Evolutionary conservation across 129 eudicot genomes (phyloP).

Genomic region (Calendula officinalis): DNA sequence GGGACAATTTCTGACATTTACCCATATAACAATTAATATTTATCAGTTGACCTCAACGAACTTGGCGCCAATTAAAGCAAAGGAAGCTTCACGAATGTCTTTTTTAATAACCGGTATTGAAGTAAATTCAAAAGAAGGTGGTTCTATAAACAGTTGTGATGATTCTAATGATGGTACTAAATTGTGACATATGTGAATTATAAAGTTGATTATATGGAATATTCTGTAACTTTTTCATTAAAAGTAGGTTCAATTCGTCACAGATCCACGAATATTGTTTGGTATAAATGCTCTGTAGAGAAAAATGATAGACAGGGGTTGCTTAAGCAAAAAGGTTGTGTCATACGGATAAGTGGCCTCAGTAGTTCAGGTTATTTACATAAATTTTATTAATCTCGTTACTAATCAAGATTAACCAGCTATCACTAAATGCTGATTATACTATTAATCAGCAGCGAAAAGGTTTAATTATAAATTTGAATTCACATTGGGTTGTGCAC

Average conservation of each 20-base stretch:
- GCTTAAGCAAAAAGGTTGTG: slow-evolving; percentile 92
- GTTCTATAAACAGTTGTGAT: slow-evolving; percentile 15
- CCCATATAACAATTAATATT: no score
- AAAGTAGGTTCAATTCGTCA: slow-evolving; percentile 36
- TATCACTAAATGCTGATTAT: slow-evolving; percentile 4
- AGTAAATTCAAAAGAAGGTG: slow-evolving; percentile 20
- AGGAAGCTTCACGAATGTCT: slow-evolving; percentile 39
- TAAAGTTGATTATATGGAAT: slow-evolving; percentile 24
- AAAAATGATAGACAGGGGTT: slow-evolving; percentile 75
- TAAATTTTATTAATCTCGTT: no score
- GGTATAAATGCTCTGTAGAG: slow-evolving; percentile 85
- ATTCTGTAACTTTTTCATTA: slow-evolving; percentile 12
- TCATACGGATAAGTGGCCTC: slow-evolving; percentile 91
- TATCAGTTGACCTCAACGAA: slow-evolving; percentile 11
- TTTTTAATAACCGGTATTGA: slow-evolving; percentile 20
- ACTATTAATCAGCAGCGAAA: background rate
- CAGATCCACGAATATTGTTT: slow-evolving; percentile 55
- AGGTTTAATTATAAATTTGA: slow-evolving; percentile 9
- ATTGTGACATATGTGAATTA: slow-evolving; percentile 2
- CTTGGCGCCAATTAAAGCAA: slow-evolving; percentile 41
- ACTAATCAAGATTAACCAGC: background rate
- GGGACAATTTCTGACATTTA: no score
- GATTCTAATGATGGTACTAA: slow-evolving; percentile 30
- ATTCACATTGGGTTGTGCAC: slow-evolving; percentile 88
- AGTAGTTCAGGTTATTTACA: slow-evolving; percentile 80